A percentile compares a stretch with the other conserved stretches of the same genome.
Evolutionary conservation across 495 filamentous ascomycete genomes (phyloP).

Genomic region (Tuber magnatum): DNA sequence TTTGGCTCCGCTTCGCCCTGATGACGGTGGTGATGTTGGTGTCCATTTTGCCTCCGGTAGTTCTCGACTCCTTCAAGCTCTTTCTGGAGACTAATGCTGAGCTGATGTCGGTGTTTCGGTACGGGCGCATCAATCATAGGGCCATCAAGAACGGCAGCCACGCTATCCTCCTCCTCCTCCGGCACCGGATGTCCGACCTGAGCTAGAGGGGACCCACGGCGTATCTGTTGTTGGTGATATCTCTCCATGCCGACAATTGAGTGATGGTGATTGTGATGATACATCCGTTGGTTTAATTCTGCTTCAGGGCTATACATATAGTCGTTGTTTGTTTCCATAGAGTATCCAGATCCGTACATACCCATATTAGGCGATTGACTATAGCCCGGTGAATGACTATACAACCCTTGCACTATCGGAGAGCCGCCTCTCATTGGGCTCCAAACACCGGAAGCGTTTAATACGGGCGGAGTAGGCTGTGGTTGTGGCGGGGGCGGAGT

Average conservation of each 20-base stretch:
- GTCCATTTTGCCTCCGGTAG: constrained; percentile 52
- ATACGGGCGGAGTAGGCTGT: constrained; percentile 34
- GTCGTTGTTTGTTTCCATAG: constrained; percentile 21
- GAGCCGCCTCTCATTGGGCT: constrained; percentile 33
- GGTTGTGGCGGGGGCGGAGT: constrained; percentile 27
- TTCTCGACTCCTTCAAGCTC: constrained; percentile 66
- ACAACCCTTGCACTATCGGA: constrained; percentile 28
- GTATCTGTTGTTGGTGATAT: constrained; percentile 43
- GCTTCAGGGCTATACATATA: constrained; percentile 25
- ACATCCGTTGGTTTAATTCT: constrained; percentile 22
- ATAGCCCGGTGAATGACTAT: constrained; percentile 13
- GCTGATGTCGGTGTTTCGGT: constrained; percentile 60
- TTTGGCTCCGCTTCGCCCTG: constrained; percentile 11
- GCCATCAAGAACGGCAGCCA: constrained; percentile 9
- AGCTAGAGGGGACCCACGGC: constrained; percentile 42
- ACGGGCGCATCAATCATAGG: constrained; percentile 53
- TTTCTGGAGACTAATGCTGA: constrained; percentile 68
- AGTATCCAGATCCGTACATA: constrained; percentile 17
- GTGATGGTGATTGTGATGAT: constrained; percentile 33
- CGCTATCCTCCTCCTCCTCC: constrained; percentile 22
- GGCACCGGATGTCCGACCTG: constrained; percentile 31
- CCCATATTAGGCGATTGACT: constrained; percentile 29
- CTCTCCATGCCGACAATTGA: constrained; percentile 42
- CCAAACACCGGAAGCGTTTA: constrained; percentile 35
- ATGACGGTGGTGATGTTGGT: constrained; percentile 25